Evolutionary conservation across 352 stramenopile genomes (phyloP).

Genomic region (Phytopythium sindhum): DNA sequence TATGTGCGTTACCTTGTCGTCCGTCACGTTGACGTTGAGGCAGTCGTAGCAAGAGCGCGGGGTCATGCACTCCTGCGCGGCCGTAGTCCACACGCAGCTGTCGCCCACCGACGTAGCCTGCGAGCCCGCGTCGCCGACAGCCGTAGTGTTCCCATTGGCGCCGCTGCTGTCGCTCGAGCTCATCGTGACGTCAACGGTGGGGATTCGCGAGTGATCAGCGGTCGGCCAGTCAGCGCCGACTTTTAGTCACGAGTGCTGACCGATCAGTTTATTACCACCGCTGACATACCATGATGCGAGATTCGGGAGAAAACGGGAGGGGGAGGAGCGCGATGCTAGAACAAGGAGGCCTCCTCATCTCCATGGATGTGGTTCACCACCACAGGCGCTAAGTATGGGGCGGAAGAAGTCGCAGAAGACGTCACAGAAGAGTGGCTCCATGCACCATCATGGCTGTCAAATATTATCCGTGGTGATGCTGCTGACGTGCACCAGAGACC

Average conservation of each 20-base stretch:
- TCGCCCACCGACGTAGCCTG: neutral
- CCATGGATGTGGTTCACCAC: neutral
- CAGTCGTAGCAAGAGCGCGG: conserved; percentile 33
- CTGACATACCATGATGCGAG: neutral
- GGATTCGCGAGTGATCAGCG: neutral
- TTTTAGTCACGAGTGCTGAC: neutral
- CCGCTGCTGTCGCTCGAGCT: neutral
- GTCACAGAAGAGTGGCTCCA: neutral
- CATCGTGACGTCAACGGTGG: neutral
- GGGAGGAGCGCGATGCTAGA: neutral
- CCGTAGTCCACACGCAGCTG: conserved; percentile 28
- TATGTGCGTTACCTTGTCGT: conserved; percentile 28
- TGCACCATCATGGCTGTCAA: neutral
- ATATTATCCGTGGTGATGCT: neutral
- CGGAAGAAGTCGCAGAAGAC: neutral
- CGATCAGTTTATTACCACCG: neutral
- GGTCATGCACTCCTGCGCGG: conserved; percentile 18
- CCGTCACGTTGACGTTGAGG: conserved; percentile 26
- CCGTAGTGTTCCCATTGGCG: neutral
- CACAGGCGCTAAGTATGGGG: neutral
- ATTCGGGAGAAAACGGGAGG: neutral
- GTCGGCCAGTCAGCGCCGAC: neutral
- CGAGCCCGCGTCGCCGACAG: neutral
- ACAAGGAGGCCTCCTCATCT: neutral
- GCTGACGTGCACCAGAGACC: no score